These are phyloP conservation scores for Picea mariana DNA, from an alignment of 83 land plant species.

Conservation along the genomic window DNA sequence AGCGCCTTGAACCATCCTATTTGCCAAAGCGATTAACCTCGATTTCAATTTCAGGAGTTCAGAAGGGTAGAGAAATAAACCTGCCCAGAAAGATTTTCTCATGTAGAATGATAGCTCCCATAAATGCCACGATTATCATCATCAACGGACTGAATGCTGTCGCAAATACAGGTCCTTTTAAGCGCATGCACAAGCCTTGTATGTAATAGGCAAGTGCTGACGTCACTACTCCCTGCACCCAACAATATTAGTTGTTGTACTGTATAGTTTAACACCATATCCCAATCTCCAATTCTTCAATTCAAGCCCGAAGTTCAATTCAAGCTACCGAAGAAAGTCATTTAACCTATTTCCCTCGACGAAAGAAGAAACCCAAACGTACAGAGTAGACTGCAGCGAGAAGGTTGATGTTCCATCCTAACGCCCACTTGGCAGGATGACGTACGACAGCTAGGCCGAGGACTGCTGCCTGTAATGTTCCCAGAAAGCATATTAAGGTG, in stretches of 20 bases:
- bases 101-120: conserved; percentile 37
- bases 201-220: conserved; percentile 35
- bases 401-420: conserved; percentile 49
- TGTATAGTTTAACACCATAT: too few species aligned
- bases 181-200: conserved; percentile 35
- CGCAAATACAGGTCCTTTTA: conserved; percentile 41
- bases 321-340: too few species aligned
- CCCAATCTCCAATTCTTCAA: too few species aligned
- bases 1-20: too few species aligned
- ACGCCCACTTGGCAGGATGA: conserved; percentile 26
- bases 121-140: conserved; percentile 40
- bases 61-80: background rate
- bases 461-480: too few species aligned
- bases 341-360: too few species aligned
- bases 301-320: too few species aligned
- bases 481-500: too few species aligned
- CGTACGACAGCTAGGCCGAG: too few species aligned
- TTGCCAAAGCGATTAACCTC: too few species aligned
- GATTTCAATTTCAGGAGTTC: too few species aligned
- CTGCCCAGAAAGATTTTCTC: conserved; percentile 40
- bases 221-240: conserved; percentile 33
- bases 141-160: conserved; percentile 45
- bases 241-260: too few species aligned
- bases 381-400: conserved; percentile 45
- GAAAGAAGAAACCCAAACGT: background rate